These are phyloP conservation scores for Trichosporon ovoides DNA, from an alignment of 1,284 basidiomycete species.

Conservation along the genomic window DNA sequence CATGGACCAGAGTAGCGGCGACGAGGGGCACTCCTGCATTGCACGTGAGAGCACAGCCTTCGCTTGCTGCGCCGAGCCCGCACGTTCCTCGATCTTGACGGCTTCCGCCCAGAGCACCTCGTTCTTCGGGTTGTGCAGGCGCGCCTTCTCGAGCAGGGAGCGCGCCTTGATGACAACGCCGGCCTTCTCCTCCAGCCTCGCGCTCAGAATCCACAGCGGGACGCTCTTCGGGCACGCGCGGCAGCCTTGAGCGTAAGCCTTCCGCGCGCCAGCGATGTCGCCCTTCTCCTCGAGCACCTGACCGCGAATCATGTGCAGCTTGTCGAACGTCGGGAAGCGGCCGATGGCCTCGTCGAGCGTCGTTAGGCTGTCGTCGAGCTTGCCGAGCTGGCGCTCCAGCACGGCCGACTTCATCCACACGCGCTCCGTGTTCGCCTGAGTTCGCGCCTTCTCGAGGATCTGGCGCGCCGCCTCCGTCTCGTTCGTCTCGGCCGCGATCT, in stretches of 20 bases:
- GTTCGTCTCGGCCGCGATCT: constrained; percentile 90
- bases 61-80: constrained; percentile 68
- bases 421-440: constrained; percentile 82
- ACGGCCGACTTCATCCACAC: constrained; percentile 98
- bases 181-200: constrained; percentile 78
- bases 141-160: constrained; percentile 84
- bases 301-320: constrained; percentile 94
- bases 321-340: constrained; percentile 80
- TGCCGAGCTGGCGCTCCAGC: constrained; percentile 84
- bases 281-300: constrained; percentile 66
- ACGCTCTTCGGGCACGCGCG: constrained; percentile 77
- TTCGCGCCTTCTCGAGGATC: constrained; percentile 78
- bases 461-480: constrained; percentile 78
- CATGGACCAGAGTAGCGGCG: constrained; percentile 83
- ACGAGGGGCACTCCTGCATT: constrained; percentile 86
- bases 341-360: constrained; percentile 67
- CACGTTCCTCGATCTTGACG: constrained; percentile 81
- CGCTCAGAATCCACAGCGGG: constrained; percentile 81
- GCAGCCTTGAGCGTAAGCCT: constrained; percentile 71
- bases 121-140: constrained; percentile 74
- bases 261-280: constrained; percentile 63
- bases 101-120: constrained; percentile 87
- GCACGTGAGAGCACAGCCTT: constrained; percentile 77
- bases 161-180: constrained; percentile 87
- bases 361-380: constrained; percentile 65